Base-by-base conservation (phyloP, 345 rosid species). In the Linum tenue region DNA sequence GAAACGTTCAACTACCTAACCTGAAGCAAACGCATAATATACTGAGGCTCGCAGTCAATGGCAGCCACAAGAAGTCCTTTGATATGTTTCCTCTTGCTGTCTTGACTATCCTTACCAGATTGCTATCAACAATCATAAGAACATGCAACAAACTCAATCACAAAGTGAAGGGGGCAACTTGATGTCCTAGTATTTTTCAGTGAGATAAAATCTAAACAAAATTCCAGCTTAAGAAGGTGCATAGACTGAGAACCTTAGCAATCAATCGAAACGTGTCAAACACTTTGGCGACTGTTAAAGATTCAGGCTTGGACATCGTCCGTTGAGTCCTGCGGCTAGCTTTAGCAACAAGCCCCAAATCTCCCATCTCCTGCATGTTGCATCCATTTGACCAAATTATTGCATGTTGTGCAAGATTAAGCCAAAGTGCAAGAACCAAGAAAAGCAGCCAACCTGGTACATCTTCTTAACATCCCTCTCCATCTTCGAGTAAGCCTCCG, bases 41-140 rank as follows among this genome's bases (percentile, higher is more conserved):
- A 94, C 56, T 70, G 92, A 75, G 97, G 96, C 79, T 94, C 99
- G 64, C 96, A 86, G 77, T 94, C 99, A 43, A 84, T 84, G 69
- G 97, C 89, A 56, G 99, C 96, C 74, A 90, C 97, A 75, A 94
- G 96, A 75, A 94, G 97, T 56, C 81, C 83, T 78, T 84, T 90
- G 81, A 94, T 90, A 58, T 80, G 92, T 68, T 88, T 86, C 85
- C 83, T 90, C 79, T 94, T 94, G 88, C 83, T 90, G 65, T 88
- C 97, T 69, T 86, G 89, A 76, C 97, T 94, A 73, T 84, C 97
- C 84, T 90, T 92, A 77, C 99, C 97, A 38, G 83, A 81, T 71
- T 94, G 96, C 99, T 94, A 64, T 50, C 9, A 62, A 73, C 10
- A 31, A 73, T 58, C 48, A 76, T 53, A 59, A 51, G 69, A 74